Percentiles rank a stretch among this genome's conserved stretches.
These are phyloP conservation scores for Polytolypa hystricis DNA, from an alignment of 2,329 filamentous ascomycete species.

Conservation along the genomic window DNA sequence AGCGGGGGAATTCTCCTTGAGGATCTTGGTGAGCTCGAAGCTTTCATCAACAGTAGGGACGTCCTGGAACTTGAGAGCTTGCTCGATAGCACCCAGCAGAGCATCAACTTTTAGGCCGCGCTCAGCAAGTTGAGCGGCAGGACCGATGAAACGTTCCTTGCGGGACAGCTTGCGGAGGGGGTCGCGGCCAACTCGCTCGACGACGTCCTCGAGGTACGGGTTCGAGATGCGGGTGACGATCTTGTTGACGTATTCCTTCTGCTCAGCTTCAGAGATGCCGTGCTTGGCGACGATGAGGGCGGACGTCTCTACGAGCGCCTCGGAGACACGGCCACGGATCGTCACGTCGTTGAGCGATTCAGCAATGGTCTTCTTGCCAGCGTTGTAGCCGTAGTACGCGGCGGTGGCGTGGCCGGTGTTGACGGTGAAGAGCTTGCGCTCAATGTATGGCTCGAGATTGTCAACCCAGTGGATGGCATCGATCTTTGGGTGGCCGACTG, in stretches of 20 bases:
- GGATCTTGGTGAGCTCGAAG: slow-evolving; percentile 70
- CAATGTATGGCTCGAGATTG: slow-evolving; percentile 86
- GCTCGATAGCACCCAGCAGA: slow-evolving; percentile 74
- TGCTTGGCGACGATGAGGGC: slow-evolving; percentile 80
- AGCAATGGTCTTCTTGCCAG: slow-evolving; percentile 76
- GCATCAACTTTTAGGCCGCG: slow-evolving; percentile 59
- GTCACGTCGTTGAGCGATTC: slow-evolving; percentile 72
- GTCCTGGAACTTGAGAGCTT: slow-evolving; percentile 91
- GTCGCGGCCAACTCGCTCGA: slow-evolving; percentile 89
- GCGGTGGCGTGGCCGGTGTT: slow-evolving; percentile 96
- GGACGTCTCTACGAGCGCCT: slow-evolving; percentile 75
- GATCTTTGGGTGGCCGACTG: slow-evolving; percentile 59
- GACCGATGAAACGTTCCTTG: slow-evolving; percentile 92
- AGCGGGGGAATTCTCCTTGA: slow-evolving; percentile 61
- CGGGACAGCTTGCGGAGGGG: slow-evolving; percentile 87
- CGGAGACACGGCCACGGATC: slow-evolving; percentile 69
- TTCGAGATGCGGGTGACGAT: slow-evolving; percentile 92
- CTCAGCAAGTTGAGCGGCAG: slow-evolving; percentile 81
- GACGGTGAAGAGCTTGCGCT: slow-evolving; percentile 98
- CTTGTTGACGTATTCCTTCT: slow-evolving; percentile 78
- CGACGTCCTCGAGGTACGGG: slow-evolving; percentile 80
- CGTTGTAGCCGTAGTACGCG: slow-evolving; percentile 86
- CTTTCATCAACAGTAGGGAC: slow-evolving; percentile 88
- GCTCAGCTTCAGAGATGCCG: slow-evolving; percentile 60
- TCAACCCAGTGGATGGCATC: slow-evolving; percentile 88